phyloP scores from a whole-genome alignment of 805 yeast species.

The Kazachstania psychrophila region DNA sequence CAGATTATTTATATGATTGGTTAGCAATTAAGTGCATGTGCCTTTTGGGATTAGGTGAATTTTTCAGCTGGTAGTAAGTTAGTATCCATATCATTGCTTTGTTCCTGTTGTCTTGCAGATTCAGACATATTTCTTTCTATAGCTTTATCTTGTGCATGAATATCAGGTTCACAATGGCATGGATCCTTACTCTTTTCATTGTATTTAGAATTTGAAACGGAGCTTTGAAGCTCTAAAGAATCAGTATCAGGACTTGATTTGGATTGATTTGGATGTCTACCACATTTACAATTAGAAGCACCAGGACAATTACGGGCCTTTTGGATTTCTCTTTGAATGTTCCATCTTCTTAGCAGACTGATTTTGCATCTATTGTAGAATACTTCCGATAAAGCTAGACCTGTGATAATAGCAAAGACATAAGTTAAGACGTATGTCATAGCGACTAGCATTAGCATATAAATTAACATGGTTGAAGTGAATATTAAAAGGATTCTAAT shows the following conservation, averaged over 20 bases:
- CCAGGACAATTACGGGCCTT: conserved; percentile 24
- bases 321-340: conserved; percentile 22
- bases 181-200: conserved; percentile 1
- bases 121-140: conserved; percentile 21
- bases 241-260: background rate
- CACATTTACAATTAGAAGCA: conserved; percentile 22
- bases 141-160: conserved; percentile 12
- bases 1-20: too few relatives aligned
- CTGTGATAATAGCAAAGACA: conserved; percentile 64
- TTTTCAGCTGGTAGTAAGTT: conserved; percentile 24
- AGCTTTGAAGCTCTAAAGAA: background rate
- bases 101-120: conserved; percentile 22
- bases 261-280: conserved; percentile 12
- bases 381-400: conserved; percentile 62
- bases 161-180: conserved; percentile 12
- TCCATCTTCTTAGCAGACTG: conserved; percentile 27
- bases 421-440: conserved; percentile 62
- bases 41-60: conserved; percentile 3
- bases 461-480: conserved; percentile 55
- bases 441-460: conserved; percentile 68
- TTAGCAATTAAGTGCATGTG: too few relatives aligned
- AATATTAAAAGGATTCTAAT: conserved; percentile 49
- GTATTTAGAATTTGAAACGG: background rate
- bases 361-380: conserved; percentile 47
- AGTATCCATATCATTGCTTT: conserved; percentile 27